phyloP scores from a whole-genome alignment of 495 filamentous ascomycete genomes.

The Rhypophila decipiens region DNA sequence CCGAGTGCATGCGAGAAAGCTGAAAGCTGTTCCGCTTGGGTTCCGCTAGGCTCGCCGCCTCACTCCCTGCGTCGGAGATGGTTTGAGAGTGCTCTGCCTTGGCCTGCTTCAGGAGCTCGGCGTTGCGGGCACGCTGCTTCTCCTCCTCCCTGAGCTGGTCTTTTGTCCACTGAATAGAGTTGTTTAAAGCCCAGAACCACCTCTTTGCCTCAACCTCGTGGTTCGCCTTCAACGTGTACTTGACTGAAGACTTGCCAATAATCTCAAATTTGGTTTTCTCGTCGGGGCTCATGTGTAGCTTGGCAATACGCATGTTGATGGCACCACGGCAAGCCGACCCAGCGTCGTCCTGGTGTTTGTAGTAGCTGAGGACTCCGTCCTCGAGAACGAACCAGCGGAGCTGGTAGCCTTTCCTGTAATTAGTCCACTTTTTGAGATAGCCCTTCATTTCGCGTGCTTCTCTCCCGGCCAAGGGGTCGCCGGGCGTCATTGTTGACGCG shows the following conservation, averaged over 20 bases:
- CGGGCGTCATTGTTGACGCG: conserved; percentile 44
- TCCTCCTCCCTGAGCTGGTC: conserved; percentile 93
- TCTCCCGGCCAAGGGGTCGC: conserved; percentile 67
- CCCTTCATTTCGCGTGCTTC: conserved; percentile 96
- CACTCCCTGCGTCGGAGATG: conserved; percentile 41
- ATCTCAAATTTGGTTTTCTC: conserved; percentile 98
- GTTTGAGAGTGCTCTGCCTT: conserved; percentile 28
- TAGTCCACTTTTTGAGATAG: conserved; percentile 98
- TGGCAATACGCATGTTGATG: conserved; percentile 97
- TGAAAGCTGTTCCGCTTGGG: conserved; percentile 39
- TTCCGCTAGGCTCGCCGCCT: conserved; percentile 43
- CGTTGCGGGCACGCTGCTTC: conserved; percentile 60
- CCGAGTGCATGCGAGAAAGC: conserved; percentile 34
- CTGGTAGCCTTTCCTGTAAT: conserved; percentile 95
- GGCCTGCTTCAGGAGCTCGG: conserved; percentile 70
- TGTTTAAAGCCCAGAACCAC: conserved; percentile 98
- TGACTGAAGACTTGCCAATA: conserved; percentile 95
- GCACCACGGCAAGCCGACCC: conserved; percentile 91
- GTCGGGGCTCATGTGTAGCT: conserved; percentile 88
- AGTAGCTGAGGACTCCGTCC: conserved; percentile 95
- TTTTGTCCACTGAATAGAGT: conserved; percentile 96
- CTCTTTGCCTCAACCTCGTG: conserved; percentile 89
- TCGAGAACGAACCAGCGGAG: conserved; percentile 96
- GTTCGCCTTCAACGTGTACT: conserved; percentile 94
- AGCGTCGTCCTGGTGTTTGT: conserved; percentile 96